Percentiles rank a stretch among this genome's conserved stretches.
Conservation (phyloP, 768 basidiomycete genomes). For the Daedaleopsis nitida region DNA sequence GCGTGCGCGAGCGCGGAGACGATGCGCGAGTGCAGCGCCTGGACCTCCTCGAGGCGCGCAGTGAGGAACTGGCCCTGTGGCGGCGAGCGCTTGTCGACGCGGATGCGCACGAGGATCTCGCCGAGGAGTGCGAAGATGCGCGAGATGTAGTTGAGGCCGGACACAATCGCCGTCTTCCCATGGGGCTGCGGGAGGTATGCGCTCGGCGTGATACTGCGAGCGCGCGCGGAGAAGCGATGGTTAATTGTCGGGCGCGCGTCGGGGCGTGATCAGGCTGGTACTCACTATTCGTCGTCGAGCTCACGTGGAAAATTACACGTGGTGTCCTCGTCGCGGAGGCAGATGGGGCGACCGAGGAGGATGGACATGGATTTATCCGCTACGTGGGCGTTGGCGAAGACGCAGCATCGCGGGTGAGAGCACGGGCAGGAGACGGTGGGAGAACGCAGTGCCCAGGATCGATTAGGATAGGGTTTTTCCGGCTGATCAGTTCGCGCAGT, state of each 20-base stretch:
- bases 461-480: slow-evolving; percentile 19
- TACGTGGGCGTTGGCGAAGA: slow-evolving; percentile 28
- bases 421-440: background rate
- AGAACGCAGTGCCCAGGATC: background rate
- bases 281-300: slow-evolving; percentile 88
- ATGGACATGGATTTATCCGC: slow-evolving; percentile 92
- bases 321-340: slow-evolving; percentile 88
- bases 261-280: slow-evolving; percentile 23
- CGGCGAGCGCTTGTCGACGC: slow-evolving; percentile 84
- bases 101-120: slow-evolving; percentile 84
- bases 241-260: slow-evolving; percentile 31
- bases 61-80: slow-evolving; percentile 86
- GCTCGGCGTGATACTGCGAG: slow-evolving; percentile 73
- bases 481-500: slow-evolving; percentile 2
- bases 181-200: slow-evolving; percentile 87
- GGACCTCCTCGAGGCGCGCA: slow-evolving; percentile 81
- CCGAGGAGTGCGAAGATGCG: slow-evolving; percentile 85
- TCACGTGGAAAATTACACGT: slow-evolving; percentile 81
- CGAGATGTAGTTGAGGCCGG: slow-evolving; percentile 85
- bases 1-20: slow-evolving; percentile 72
- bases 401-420: slow-evolving; percentile 1
- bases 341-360: slow-evolving; percentile 81
- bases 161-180: slow-evolving; percentile 81
- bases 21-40: slow-evolving; percentile 76
- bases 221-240: slow-evolving; percentile 21